Evolutionary conservation across 495 filamentous ascomycete genomes (phyloP).

Genomic region (Xylona heveae): DNA sequence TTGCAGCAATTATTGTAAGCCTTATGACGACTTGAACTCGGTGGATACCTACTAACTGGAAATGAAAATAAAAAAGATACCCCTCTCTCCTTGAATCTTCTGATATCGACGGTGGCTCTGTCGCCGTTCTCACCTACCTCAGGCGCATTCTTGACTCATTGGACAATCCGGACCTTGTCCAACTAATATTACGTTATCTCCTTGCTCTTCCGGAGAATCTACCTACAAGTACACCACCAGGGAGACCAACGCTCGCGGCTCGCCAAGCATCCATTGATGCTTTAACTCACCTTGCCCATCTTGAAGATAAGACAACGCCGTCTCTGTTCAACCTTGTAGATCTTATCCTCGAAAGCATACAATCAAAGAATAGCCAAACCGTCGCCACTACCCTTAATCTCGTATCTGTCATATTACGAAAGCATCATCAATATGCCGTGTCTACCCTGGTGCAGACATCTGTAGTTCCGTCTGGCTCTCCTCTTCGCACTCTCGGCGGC

Average conservation of each 20-base stretch:
- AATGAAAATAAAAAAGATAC: conserved; percentile 34
- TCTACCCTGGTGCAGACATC: conserved; percentile 48
- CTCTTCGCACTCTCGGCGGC: conserved; percentile 49
- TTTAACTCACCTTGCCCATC: conserved; percentile 50
- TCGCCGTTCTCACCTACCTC: conserved; percentile 87
- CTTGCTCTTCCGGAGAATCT: conserved; percentile 45
- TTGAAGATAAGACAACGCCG: conserved; percentile 51
- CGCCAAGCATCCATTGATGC: conserved; percentile 78
- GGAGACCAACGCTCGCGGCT: conserved; percentile 29
- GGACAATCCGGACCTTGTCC: conserved; percentile 78
- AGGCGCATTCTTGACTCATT: conserved; percentile 75
- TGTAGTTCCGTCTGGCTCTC: conserved; percentile 22
- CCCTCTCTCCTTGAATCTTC: conserved; percentile 91
- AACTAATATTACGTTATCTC: conserved; percentile 83
- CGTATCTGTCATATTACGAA: conserved; percentile 59
- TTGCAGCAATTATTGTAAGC: conserved; percentile 80
- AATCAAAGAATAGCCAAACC: conserved; percentile 70
- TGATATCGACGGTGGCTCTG: conserved; percentile 87
- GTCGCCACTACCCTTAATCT: conserved; percentile 73
- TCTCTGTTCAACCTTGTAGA: conserved; percentile 84
- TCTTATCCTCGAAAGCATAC: conserved; percentile 67
- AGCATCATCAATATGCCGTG: conserved; percentile 70
- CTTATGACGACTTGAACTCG: background rate
- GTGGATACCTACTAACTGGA: conserved; percentile 1
- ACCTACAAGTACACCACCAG: conserved; percentile 11